Conservation (phyloP, 441 rosid species). For the Croton laevigatus region DNA sequence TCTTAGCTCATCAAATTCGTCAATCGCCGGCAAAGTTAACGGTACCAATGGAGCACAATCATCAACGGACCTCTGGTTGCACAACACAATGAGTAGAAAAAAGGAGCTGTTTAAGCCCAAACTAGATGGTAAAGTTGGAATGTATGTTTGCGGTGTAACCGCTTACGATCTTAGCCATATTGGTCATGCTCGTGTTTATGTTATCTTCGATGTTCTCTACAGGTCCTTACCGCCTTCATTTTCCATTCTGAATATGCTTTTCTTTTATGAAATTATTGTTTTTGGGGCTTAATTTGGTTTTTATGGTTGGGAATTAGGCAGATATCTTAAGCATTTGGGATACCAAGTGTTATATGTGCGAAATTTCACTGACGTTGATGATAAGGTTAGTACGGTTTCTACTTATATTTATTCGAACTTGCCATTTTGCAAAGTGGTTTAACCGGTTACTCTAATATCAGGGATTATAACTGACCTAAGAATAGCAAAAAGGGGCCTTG, state of each 20-base stretch:
- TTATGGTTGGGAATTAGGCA: constrained; percentile 51
- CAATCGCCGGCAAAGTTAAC: constrained; percentile 16
- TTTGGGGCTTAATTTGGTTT: not conserved
- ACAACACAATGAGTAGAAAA: constrained; percentile 76
- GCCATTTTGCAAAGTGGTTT: not conserved
- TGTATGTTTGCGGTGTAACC: constrained; percentile 98
- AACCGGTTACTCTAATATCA: not conserved
- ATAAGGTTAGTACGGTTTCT: constrained; percentile 54
- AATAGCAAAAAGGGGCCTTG: not conserved
- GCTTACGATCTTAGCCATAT: constrained; percentile 94
- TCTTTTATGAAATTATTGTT: not conserved
- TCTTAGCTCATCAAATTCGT: constrained; percentile 26
- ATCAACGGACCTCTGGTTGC: constrained; percentile 52
- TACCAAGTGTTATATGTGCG: constrained; percentile 79
- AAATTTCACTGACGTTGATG: constrained; percentile 95
- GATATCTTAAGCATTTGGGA: constrained; percentile 87
- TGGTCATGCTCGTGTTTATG: constrained; percentile 91
- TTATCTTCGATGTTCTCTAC: constrained; percentile 78
- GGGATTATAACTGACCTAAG: not conserved
- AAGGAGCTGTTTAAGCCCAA: constrained; percentile 71
- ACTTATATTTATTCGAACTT: not conserved
- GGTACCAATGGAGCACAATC: constrained; percentile 15
- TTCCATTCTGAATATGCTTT: not conserved
- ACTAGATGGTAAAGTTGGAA: constrained; percentile 73
- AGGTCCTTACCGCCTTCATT: constrained; percentile 35